Conservation (phyloP, 169 alveolate genomes). For the Blepharisma undulans region DNA sequence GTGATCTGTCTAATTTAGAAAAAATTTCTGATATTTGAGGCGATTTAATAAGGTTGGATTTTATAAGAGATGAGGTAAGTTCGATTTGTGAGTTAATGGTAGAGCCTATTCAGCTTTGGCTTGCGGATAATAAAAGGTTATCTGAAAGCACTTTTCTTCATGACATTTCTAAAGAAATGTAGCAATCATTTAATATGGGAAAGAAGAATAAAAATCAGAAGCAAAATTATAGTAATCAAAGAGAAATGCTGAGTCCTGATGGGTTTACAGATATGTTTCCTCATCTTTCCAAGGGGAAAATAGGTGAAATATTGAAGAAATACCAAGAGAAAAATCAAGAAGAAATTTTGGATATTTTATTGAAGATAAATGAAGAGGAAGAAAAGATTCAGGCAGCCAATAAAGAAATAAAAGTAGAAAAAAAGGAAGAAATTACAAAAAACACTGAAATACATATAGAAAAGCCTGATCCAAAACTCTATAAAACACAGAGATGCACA, state of each 20-base stretch:
- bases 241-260: neutral
- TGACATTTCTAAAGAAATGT: neutral
- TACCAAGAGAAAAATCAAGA: neutral
- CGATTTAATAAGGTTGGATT: neutral
- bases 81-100: neutral
- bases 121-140: neutral
- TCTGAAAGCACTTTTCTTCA: neutral
- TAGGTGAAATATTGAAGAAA: neutral
- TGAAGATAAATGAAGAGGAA: neutral
- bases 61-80: neutral
- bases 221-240: neutral
- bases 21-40: neutral
- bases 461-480: neutral
- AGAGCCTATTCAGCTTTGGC: constrained; percentile 10
- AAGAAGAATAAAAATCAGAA: neutral
- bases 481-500: neutral
- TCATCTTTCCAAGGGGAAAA: neutral
- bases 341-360: neutral
- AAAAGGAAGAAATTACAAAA: neutral
- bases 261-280: neutral
- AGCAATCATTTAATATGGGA: neutral
- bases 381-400: neutral
- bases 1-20: neutral
- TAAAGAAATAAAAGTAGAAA: neutral
- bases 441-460: neutral